phyloP scores from a whole-genome alignment of 768 basidiomycete species.

The Russula compacta region DNA sequence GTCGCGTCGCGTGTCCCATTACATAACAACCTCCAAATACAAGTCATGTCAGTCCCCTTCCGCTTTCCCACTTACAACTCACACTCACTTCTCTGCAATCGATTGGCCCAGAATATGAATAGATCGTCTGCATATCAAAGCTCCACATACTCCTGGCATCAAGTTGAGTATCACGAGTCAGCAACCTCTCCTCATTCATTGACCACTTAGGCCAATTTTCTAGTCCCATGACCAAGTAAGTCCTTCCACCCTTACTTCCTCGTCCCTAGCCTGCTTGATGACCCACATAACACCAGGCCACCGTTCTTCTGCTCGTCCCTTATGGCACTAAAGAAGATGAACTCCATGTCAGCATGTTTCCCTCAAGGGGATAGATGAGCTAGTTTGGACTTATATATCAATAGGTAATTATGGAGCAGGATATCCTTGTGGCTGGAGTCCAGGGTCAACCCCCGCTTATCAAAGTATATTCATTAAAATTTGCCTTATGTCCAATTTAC shows the following conservation, averaged over 20 bases:
- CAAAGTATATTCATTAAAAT: conserved; percentile 43
- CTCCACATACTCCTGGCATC: conserved; percentile 74
- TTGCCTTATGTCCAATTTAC: background rate
- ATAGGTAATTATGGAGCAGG: conserved; percentile 65
- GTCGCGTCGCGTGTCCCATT: background rate
- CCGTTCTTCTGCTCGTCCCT: conserved; percentile 65
- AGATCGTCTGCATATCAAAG: conserved; percentile 8
- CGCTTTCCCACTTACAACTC: background rate
- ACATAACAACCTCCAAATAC: conserved; percentile 7
- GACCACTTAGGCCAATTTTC: conserved; percentile 3
- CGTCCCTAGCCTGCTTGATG: conserved; percentile 18
- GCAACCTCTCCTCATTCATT: background rate
- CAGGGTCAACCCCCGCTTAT: conserved; percentile 60
- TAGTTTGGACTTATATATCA: background rate
- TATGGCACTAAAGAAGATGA: conserved; percentile 65
- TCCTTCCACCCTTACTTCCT: background rate
- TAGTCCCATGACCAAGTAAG: conserved; percentile 84
- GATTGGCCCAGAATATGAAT: background rate
- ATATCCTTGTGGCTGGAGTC: conserved; percentile 65
- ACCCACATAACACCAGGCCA: conserved; percentile 42
- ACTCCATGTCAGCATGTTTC: conserved; percentile 34
- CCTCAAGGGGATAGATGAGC: background rate
- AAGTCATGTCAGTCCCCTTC: background rate
- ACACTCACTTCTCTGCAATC: background rate
- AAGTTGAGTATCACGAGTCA: conserved; percentile 39